Evolutionary conservation across 331 rosid species (phyloP).

Genomic region (Arachis monticola): DNA sequence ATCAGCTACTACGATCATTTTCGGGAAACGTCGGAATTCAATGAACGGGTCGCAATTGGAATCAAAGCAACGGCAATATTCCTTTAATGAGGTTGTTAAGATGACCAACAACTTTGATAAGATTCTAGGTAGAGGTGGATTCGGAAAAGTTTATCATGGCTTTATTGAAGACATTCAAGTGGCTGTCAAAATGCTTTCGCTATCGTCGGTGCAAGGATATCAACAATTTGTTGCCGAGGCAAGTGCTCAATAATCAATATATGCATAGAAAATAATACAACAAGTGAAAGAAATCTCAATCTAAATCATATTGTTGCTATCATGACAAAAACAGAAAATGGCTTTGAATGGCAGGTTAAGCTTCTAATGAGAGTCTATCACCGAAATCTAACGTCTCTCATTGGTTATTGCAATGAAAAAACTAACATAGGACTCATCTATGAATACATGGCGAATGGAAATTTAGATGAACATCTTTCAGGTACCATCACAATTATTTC

Average conservation of each 20-base stretch:
- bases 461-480: slow-evolving; percentile 47
- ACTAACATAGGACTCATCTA: slow-evolving; percentile 50
- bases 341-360: slow-evolving; percentile 47
- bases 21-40: not conserved
- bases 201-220: slow-evolving; percentile 52
- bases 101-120: slow-evolving; percentile 56
- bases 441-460: slow-evolving; percentile 66
- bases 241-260: not conserved
- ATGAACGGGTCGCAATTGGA: not conserved
- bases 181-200: slow-evolving; percentile 56
- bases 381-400: slow-evolving; percentile 58
- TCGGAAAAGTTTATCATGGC: slow-evolving; percentile 58
- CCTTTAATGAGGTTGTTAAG: slow-evolving; percentile 25
- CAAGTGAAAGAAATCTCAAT: too few relatives aligned
- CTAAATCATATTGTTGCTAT: not conserved
- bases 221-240: slow-evolving; percentile 66
- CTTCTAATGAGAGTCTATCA: slow-evolving; percentile 69
- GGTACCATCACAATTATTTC: slow-evolving; percentile 27
- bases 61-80: slow-evolving; percentile 38
- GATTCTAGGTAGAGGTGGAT: slow-evolving; percentile 60
- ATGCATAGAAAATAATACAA: too few relatives aligned
- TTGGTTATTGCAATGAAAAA: slow-evolving; percentile 61
- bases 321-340: not conserved
- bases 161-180: slow-evolving; percentile 35
- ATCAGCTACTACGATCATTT: not conserved